These are phyloP conservation scores for Papiliotrema flavescens DNA, from an alignment of 1,284 basidiomycete genomes.

Conservation along the genomic window DNA sequence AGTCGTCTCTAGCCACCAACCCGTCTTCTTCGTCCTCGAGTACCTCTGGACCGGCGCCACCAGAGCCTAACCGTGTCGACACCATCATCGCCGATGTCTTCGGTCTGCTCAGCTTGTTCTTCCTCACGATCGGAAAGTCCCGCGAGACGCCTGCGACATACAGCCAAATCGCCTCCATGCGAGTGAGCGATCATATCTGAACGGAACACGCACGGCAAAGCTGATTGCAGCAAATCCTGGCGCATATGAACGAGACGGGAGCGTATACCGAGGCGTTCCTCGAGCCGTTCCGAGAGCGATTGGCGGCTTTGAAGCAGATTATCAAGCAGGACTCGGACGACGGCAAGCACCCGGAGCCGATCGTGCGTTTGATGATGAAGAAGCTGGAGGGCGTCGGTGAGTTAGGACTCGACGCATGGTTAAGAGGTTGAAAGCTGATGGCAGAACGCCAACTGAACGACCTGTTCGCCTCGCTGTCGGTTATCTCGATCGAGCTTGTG, in stretches of 20 bases:
- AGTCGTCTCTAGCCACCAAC: slow-evolving; percentile 18
- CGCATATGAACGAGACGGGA: slow-evolving; percentile 88
- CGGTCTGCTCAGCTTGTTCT: slow-evolving; percentile 83
- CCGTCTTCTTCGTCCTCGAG: slow-evolving; percentile 17
- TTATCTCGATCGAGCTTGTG: slow-evolving; percentile 79
- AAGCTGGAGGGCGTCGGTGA: slow-evolving; percentile 88
- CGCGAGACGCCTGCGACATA: slow-evolving; percentile 88
- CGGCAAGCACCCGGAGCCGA: slow-evolving; percentile 76
- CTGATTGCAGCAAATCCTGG: slow-evolving; percentile 72
- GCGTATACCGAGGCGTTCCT: slow-evolving; percentile 88
- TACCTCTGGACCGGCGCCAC: slow-evolving; percentile 48
- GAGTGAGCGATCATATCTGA: slow-evolving; percentile 59
- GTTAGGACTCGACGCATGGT: slow-evolving; percentile 43
- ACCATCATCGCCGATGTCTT: slow-evolving; percentile 91
- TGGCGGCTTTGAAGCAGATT: slow-evolving; percentile 74
- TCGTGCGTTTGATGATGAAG: slow-evolving; percentile 84
- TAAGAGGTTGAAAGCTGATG: background rate
- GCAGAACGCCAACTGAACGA: slow-evolving; percentile 71
- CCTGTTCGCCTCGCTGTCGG: slow-evolving; percentile 76
- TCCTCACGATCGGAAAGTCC: slow-evolving; percentile 89
- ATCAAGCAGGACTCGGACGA: slow-evolving; percentile 76
- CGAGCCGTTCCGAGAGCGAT: slow-evolving; percentile 72
- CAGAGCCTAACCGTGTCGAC: slow-evolving; percentile 80
- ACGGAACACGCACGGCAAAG: slow-evolving; percentile 9
- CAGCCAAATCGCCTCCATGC: slow-evolving; percentile 88